A percentile compares a stretch with the other conserved stretches of the same genome.
These are phyloP conservation scores for Nitzschia sp. DNA, from an alignment of 108 stramenopile genomes.

Conservation along the genomic window DNA sequence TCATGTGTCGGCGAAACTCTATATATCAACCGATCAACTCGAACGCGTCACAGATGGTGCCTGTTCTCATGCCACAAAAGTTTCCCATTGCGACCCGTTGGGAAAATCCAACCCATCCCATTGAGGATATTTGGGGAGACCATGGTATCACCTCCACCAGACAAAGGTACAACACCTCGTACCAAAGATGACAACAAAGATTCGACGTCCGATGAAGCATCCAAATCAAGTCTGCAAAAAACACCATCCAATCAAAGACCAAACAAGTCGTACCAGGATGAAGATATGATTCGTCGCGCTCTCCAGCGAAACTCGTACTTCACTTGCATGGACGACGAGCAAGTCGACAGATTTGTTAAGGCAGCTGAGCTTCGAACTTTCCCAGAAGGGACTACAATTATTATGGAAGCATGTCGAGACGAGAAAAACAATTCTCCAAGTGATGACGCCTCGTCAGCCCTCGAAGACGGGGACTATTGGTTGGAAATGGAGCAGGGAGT, in stretches of 20 bases:
- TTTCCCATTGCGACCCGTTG: no score
- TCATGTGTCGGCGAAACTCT: no score
- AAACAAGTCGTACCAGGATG: constrained; percentile 30
- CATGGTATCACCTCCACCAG: background rate
- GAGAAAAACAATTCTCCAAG: constrained; percentile 11
- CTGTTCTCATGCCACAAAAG: no score
- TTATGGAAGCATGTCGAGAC: constrained; percentile 49
- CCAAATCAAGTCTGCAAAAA: background rate
- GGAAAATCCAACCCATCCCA: no score
- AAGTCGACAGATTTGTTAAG: constrained; percentile 47
- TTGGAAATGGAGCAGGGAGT: constrained; percentile 7
- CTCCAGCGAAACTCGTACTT: constrained; percentile 47
- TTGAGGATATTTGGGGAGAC: background rate
- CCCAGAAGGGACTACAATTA: constrained; percentile 41
- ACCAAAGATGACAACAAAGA: no score
- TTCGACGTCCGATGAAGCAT: no score
- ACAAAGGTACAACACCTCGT: no score
- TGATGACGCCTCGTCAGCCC: constrained; percentile 1
- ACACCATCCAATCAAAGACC: background rate
- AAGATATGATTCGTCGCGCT: constrained; percentile 40
- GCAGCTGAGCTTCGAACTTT: constrained; percentile 34
- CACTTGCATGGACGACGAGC: constrained; percentile 60
- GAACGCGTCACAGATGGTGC: no score
- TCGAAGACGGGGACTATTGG: constrained; percentile 3
- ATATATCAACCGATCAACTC: no score